These are phyloP conservation scores for Chlamydomonas eustigma DNA, from an alignment of 139 green algal species.

Conservation along the genomic window DNA sequence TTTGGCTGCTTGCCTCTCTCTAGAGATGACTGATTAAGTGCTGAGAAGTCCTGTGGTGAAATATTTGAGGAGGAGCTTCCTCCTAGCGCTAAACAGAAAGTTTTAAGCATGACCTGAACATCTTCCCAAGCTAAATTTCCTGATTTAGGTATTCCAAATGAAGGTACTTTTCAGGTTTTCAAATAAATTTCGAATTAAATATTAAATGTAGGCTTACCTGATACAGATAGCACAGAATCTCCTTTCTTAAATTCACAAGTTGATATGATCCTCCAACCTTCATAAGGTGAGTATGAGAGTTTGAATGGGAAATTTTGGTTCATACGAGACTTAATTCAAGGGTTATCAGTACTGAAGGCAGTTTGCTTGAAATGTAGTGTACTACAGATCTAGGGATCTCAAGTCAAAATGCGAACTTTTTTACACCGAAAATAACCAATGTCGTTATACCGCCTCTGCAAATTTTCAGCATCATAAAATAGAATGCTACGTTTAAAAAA, in stretches of 20 bases:
- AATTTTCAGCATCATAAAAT: too few relatives aligned
- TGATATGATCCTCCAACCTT: not conserved
- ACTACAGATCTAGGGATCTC: too few relatives aligned
- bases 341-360: too few relatives aligned
- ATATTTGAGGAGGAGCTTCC: not conserved
- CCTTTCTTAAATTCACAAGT: not conserved
- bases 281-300: not conserved
- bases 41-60: not conserved
- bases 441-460: too few relatives aligned
- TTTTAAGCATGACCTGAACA: not conserved
- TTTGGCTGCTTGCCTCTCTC: too few relatives aligned
- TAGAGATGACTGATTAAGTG: not conserved
- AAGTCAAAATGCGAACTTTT: too few relatives aligned
- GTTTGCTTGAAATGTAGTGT: too few relatives aligned
- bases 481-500: too few relatives aligned
- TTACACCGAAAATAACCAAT: too few relatives aligned
- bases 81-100: not conserved
- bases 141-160: not conserved
- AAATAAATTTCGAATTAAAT: too few relatives aligned
- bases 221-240: not conserved
- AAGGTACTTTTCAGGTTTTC: too few relatives aligned
- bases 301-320: not conserved
- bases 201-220: not conserved
- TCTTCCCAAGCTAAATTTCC: not conserved
- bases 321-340: too few relatives aligned